phyloP scores from a whole-genome alignment of 2,329 filamentous ascomycete genomes.

The Lasiodiplodia hormozganensis region DNA sequence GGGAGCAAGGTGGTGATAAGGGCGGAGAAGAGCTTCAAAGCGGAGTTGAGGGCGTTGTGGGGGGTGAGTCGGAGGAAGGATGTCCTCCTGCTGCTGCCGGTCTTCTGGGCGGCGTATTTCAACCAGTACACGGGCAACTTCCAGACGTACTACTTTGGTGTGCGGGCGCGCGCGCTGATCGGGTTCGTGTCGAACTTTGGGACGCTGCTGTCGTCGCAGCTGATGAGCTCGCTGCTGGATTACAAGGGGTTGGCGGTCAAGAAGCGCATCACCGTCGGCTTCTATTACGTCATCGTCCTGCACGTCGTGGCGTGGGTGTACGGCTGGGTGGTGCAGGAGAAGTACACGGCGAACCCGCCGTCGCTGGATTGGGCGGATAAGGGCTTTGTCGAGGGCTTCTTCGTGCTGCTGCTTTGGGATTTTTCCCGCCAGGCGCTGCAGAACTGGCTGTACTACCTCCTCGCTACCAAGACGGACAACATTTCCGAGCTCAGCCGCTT shows the following conservation, averaged over 20 bases:
- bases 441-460: conserved; percentile 64
- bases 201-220: conserved; percentile 52
- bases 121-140: conserved; percentile 58
- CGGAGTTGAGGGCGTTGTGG: conserved; percentile 49
- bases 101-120: conserved; percentile 56
- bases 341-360: conserved; percentile 54
- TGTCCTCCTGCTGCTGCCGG: conserved; percentile 50
- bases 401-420: conserved; percentile 57
- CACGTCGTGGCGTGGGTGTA: conserved; percentile 61
- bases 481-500: conserved; percentile 59
- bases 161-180: conserved; percentile 56
- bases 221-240: conserved; percentile 56
- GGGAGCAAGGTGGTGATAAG: conserved; percentile 49
- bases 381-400: conserved; percentile 57
- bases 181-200: conserved; percentile 54
- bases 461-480: conserved; percentile 63
- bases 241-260: conserved; percentile 49
- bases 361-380: conserved; percentile 49
- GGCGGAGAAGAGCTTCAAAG: conserved; percentile 47
- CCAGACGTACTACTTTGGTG: conserved; percentile 56
- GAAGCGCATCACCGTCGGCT: conserved; percentile 52
- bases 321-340: conserved; percentile 61
- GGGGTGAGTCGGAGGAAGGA: conserved; percentile 39
- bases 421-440: conserved; percentile 61
- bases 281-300: conserved; percentile 54